Evolutionary conservation across 2,329 filamentous ascomycete species (phyloP).

Genomic region (Biscogniauxia mediterranea): DNA sequence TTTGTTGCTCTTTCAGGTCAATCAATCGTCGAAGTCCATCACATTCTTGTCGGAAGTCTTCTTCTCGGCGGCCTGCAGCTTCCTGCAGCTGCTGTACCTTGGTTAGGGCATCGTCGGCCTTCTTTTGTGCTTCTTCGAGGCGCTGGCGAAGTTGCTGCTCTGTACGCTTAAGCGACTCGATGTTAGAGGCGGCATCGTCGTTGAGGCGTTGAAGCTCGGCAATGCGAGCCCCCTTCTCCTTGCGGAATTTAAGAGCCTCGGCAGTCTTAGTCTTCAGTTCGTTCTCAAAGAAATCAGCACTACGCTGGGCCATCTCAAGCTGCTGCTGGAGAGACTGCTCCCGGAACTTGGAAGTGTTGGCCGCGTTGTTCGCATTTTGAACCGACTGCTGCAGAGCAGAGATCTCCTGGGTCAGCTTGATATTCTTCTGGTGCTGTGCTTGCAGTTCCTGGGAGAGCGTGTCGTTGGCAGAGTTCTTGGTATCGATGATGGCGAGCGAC

Average conservation of each 20-base stretch:
- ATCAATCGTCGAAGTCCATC: slow-evolving; percentile 79
- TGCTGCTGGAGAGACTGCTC: slow-evolving; percentile 90
- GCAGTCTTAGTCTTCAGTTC: slow-evolving; percentile 88
- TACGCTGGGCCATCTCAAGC: slow-evolving; percentile 81
- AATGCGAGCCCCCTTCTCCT: slow-evolving; percentile 89
- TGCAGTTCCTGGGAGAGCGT: slow-evolving; percentile 82
- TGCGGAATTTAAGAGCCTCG: slow-evolving; percentile 86
- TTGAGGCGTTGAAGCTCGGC: slow-evolving; percentile 84
- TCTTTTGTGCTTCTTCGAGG: slow-evolving; percentile 79
- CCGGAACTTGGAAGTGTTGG: slow-evolving; percentile 81
- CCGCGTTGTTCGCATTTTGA: slow-evolving; percentile 76
- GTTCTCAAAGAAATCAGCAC: slow-evolving; percentile 88
- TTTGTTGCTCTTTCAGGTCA: slow-evolving; percentile 75
- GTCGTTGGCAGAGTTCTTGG: slow-evolving; percentile 84
- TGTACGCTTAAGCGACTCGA: slow-evolving; percentile 74
- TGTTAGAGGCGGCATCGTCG: slow-evolving; percentile 76
- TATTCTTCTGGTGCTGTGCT: slow-evolving; percentile 82
- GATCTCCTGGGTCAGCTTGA: slow-evolving; percentile 80
- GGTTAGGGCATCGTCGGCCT: slow-evolving; percentile 78
- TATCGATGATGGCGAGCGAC: slow-evolving; percentile 82
- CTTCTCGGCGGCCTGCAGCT: slow-evolving; percentile 75
- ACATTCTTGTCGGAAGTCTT: slow-evolving; percentile 83
- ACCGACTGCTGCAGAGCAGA: slow-evolving; percentile 78
- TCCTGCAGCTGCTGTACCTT: slow-evolving; percentile 86
- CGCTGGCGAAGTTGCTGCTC: slow-evolving; percentile 79